Conservation (phyloP, 2,329 filamentous ascomycete genomes). For the Penicillium sp. region DNA sequence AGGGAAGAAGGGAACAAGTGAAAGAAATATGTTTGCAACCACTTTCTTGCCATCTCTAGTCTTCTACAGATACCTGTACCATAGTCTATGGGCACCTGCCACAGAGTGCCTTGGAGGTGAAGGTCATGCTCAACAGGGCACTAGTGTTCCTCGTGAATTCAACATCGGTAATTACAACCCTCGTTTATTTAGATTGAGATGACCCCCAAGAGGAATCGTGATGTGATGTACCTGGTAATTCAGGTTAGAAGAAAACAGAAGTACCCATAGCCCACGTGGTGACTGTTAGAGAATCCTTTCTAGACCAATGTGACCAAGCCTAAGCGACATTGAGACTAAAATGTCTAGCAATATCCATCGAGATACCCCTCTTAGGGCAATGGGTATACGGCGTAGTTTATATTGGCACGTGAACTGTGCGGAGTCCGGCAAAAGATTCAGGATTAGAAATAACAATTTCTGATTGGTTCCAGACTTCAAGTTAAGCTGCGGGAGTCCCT, state of each 20-base stretch:
- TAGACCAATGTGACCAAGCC: neutral
- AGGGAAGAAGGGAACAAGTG: too few species aligned
- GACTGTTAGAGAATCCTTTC: neutral
- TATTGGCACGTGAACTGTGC: neutral
- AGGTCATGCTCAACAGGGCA: neutral
- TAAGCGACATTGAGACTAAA: neutral
- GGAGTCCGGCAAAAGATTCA: neutral
- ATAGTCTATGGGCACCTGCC: too few species aligned
- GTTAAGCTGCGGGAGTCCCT: conserved; percentile 17
- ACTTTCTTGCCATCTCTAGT: neutral
- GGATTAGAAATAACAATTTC: neutral
- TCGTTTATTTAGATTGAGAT: neutral
- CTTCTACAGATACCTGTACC: neutral
- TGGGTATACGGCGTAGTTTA: neutral
- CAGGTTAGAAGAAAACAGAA: too few species aligned
- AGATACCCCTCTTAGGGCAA: neutral
- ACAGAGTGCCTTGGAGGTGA: neutral
- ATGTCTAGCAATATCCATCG: neutral
- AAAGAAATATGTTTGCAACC: too few species aligned
- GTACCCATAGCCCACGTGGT: neutral
- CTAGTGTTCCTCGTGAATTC: neutral
- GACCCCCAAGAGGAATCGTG: neutral
- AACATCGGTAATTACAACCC: neutral
- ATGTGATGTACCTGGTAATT: neutral
- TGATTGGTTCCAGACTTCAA: conserved; percentile 8